Conservation (phyloP, 257 asterid species). For the Apocynum venetum region DNA sequence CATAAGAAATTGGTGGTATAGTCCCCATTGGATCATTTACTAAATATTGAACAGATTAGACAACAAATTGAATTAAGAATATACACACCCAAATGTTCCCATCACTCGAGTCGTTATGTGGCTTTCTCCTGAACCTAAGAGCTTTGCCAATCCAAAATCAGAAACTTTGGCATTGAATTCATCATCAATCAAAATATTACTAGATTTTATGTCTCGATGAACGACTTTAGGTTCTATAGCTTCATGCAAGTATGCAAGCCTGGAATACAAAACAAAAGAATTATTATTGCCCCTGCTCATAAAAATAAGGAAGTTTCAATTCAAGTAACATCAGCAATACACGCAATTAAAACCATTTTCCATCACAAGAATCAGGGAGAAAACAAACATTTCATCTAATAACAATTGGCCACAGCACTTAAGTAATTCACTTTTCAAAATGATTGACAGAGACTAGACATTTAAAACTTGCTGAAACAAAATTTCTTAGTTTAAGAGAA, state of each 20-base stretch:
- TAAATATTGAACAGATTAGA: neutral
- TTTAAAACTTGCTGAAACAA: too few relatives aligned
- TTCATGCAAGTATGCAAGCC: slow-evolving; percentile 95
- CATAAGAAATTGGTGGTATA: neutral
- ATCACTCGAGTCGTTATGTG: slow-evolving; percentile 94
- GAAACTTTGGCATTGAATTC: slow-evolving; percentile 90
- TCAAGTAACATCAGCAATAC: neutral
- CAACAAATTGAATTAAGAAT: slow-evolving; percentile 2
- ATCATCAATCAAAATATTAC: slow-evolving; percentile 81
- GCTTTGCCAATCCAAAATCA: slow-evolving; percentile 96
- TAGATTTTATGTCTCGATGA: slow-evolving; percentile 95
- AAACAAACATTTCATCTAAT: neutral
- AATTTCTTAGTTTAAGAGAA: too few relatives aligned
- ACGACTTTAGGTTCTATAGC: slow-evolving; percentile 96
- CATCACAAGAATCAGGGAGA: neutral
- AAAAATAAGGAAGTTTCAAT: neutral
- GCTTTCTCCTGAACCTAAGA: slow-evolving; percentile 90
- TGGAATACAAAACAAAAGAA: slow-evolving; percentile 27
- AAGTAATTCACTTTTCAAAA: neutral
- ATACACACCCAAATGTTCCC: slow-evolving; percentile 93
- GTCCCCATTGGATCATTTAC: neutral
- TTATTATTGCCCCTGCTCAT: neutral
- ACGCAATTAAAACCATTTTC: neutral
- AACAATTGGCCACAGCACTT: neutral
- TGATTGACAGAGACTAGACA: neutral